Evolutionary conservation across 768 basidiomycete species (phyloP), one percentile per base, ranked within the genome.

Genomic region (Phlebiopsis flavidoalba): DNA sequence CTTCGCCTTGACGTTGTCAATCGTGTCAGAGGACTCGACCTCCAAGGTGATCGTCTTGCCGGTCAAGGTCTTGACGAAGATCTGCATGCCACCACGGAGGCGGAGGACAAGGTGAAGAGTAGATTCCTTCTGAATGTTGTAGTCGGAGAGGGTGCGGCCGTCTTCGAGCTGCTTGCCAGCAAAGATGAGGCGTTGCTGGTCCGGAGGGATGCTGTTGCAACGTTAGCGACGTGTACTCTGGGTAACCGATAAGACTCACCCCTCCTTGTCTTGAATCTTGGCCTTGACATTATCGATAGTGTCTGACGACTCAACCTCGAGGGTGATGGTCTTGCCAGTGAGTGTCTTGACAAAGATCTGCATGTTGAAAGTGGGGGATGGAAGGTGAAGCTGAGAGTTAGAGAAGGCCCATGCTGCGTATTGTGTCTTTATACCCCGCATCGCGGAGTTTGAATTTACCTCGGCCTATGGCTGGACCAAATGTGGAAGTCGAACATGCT

Each of bases 31-130:
- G 0, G 86, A 87, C 74, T 91, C 90, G 43, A 91, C 89, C 72
- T 91, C 90, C 43, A 91, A 80, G n/a, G 90, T 92, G 74, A 93
- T 91, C 31, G 91, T 93, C 86, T 93, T 93, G 62, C 91, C 90
- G 7, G 91, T 93, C 49, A 93, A 76, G 22, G 90, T 92, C 80
- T 94, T 94, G 50, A 94, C 88, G 63, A 91, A 92, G 69, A 93
- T 91, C 75, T 93, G 89, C 89, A 91, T 91, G 52, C 77, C 77
- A 68, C 70, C 71, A 61, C 70, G 70, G 49, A 72, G 70, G 62
- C 74, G 75, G 64, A 79, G 77, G 59, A 80, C 80, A 64, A 79
- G 71, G 70, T 76, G 72, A 64, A 76, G 74, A 62, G 75, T 80
- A 31, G 77, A 77, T 60, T 63, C 62, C 56, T 65, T 65, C 62